phyloP scores from a whole-genome alignment of 352 stramenopile species.

The Aphanomyces cochlioides region DNA sequence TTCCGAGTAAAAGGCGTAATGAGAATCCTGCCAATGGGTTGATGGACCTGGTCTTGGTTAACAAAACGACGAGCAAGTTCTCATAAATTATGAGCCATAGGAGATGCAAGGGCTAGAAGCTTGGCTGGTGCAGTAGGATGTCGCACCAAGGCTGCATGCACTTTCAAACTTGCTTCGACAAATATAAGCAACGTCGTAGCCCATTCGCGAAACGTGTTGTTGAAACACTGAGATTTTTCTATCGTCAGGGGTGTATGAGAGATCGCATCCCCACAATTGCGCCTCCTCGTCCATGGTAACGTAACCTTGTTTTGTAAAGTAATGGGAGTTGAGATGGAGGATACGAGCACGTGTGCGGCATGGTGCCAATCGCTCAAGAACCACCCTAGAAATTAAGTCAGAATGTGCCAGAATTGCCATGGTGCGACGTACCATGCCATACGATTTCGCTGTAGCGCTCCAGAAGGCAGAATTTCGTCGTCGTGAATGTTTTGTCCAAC shows the following conservation, averaged over 20 bases:
- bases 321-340: conserved; percentile 22
- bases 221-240: conserved; percentile 1
- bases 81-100: no score
- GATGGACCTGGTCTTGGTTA: no score
- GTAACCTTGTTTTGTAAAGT: conserved; percentile 19
- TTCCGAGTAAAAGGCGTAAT: no score
- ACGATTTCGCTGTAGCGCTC: conserved; percentile 16
- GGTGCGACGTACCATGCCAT: conserved; percentile 19
- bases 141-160: neutral
- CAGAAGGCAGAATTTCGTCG: conserved; percentile 16
- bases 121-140: no score
- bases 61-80: no score
- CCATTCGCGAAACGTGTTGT: neutral
- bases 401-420: neutral
- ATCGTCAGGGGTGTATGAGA: neutral
- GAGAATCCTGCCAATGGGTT: neutral
- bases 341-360: conserved; percentile 12
- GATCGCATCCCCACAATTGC: neutral
- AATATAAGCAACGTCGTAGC: conserved; percentile 2
- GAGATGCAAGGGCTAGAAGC: no score
- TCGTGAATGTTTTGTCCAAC: conserved; percentile 31
- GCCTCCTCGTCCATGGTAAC: conserved; percentile 21
- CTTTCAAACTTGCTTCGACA: conserved; percentile 20
- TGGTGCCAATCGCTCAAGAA: conserved; percentile 9
- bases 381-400: neutral